Evolutionary conservation across 176 grass and related monocot species (phyloP).

Genomic region (Bromus sterilis): DNA sequence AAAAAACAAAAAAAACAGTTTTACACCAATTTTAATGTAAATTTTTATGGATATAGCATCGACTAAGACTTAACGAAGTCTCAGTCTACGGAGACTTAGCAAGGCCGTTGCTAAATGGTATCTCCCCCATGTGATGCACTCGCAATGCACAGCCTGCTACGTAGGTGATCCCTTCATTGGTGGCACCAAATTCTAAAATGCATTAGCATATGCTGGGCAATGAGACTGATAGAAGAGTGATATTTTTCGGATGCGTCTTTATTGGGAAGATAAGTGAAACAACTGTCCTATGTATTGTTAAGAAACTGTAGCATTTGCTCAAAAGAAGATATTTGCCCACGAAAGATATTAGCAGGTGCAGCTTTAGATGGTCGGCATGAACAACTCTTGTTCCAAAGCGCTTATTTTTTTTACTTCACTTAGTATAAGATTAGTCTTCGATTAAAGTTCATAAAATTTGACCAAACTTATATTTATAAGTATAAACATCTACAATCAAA

Average conservation of each 20-base stretch:
- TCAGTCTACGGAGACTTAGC: no score
- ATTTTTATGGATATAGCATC: no score
- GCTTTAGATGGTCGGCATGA: not conserved
- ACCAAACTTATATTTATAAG: no score
- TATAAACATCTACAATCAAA: no score
- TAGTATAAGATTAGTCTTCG: no score
- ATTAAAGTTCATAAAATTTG: no score
- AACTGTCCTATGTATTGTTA: not conserved
- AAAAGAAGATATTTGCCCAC: not conserved
- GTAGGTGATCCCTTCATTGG: not conserved
- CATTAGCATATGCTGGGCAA: not conserved
- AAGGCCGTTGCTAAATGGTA: no score
- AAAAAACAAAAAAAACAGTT: no score
- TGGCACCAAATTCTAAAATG: not conserved
- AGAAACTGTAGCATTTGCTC: not conserved
- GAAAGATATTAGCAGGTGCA: not conserved
- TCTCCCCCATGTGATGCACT: not conserved
- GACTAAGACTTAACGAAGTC: no score
- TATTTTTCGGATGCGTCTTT: not conserved
- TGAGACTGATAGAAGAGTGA: not conserved
- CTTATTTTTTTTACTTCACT: no score
- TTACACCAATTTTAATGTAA: no score
- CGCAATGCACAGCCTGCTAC: not conserved
- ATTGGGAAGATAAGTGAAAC: not conserved
- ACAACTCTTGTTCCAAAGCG: not conserved